Conservation (phyloP, 2,329 filamentous ascomycete genomes). For the Paraphoma sp. region DNA sequence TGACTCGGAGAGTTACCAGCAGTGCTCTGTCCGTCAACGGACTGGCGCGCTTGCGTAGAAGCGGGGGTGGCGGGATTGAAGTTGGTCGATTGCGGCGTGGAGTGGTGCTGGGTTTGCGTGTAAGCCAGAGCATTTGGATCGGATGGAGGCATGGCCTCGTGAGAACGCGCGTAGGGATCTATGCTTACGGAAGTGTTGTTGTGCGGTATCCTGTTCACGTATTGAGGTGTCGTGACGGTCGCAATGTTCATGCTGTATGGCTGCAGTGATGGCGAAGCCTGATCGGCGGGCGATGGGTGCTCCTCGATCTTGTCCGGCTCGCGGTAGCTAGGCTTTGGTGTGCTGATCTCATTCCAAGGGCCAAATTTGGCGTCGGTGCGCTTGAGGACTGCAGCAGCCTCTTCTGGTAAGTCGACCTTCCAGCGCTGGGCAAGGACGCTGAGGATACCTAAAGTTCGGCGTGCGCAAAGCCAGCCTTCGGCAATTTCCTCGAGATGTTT, state of each 20-base stretch:
- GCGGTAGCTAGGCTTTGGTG: constrained; percentile 27
- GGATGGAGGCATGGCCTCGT: constrained; percentile 40
- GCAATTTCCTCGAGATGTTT: constrained; percentile 95
- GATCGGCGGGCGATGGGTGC: constrained; percentile 27
- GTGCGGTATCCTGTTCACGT: constrained; percentile 30
- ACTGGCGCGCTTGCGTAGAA: constrained; percentile 31
- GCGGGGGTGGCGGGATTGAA: constrained; percentile 30
- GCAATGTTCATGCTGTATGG: constrained; percentile 39
- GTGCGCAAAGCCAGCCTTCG: constrained; percentile 90
- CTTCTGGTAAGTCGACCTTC: constrained; percentile 84
- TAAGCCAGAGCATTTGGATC: constrained; percentile 38
- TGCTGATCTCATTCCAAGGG: constrained; percentile 54
- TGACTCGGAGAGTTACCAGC: constrained; percentile 54
- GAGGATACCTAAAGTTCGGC: constrained; percentile 83
- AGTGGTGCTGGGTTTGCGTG: constrained; percentile 38
- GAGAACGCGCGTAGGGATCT: constrained; percentile 30
- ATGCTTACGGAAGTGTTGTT: constrained; percentile 29
- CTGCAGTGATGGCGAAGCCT: constrained; percentile 33
- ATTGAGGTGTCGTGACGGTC: constrained; percentile 31
- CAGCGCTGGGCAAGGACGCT: constrained; percentile 87
- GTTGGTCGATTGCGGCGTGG: constrained; percentile 17
- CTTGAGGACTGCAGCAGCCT: constrained; percentile 77
- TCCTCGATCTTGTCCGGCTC: constrained; percentile 22
- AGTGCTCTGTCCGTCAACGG: constrained; percentile 33
- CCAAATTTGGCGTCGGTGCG: constrained; percentile 83